Conservation (phyloP, 2,329 filamentous ascomycete genomes). For the Myotisia sp. region DNA sequence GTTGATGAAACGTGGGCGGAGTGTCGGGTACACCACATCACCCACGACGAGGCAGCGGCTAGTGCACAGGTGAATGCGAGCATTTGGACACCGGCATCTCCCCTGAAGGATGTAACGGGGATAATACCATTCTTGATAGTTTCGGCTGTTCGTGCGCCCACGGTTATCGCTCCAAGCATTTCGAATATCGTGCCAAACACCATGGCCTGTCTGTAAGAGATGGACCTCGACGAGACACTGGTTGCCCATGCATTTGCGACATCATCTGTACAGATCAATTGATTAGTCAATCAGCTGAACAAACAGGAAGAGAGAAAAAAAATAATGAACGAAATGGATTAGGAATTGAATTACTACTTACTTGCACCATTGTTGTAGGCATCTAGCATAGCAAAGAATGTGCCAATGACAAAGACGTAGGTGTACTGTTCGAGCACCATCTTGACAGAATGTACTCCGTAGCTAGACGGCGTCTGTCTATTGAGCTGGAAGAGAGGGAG, state of each 20-base stretch:
- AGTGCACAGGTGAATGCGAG: constrained; percentile 52
- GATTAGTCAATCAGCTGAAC: constrained; percentile 1
- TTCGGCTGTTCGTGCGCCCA: constrained; percentile 55
- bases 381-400: constrained; percentile 60
- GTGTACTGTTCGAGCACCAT: constrained; percentile 50
- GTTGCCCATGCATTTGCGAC: constrained; percentile 75
- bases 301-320: not conserved
- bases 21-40: constrained; percentile 66
- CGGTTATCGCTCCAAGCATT: constrained; percentile 50
- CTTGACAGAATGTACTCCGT: no score
- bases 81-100: constrained; percentile 52
- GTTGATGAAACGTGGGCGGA: constrained; percentile 60
- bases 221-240: constrained; percentile 63
- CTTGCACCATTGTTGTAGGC: constrained; percentile 68
- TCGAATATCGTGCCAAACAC: constrained; percentile 53
- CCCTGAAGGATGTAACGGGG: constrained; percentile 42
- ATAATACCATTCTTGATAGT: constrained; percentile 73
- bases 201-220: constrained; percentile 57
- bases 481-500: no score
- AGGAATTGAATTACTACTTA: constrained; percentile 30
- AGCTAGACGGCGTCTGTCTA: no score
- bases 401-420: constrained; percentile 63
- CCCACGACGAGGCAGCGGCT: constrained; percentile 54
- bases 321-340: not conserved
- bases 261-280: constrained; percentile 43